phyloP scores from a whole-genome alignment of 2,329 filamentous ascomycete species.

The Ophiosphaerella narmari region DNA sequence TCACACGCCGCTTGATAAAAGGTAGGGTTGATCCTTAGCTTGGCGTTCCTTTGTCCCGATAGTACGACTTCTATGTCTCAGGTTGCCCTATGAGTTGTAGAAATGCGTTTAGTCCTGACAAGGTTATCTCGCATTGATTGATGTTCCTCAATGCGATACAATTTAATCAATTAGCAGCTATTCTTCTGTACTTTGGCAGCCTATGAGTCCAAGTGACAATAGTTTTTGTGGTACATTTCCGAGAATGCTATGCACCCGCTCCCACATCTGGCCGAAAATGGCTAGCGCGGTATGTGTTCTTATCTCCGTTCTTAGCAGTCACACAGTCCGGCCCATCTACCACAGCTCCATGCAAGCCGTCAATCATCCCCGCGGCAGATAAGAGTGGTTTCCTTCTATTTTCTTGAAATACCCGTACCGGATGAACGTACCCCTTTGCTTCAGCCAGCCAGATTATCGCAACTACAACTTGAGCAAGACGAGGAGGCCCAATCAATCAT shows the following conservation, averaged over 20 bases:
- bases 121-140: background rate
- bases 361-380: constrained; percentile 12
- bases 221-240: background rate
- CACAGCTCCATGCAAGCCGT: constrained; percentile 9
- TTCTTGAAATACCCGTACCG: too few relatives aligned
- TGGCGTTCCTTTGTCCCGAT: background rate
- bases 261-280: constrained; percentile 7
- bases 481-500: constrained; percentile 51
- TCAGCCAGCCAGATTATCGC: constrained; percentile 34
- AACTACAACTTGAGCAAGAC: constrained; percentile 45
- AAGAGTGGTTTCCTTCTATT: constrained; percentile 5
- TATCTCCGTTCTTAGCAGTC: constrained; percentile 22
- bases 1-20: too few relatives aligned
- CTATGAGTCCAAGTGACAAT: background rate
- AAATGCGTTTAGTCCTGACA: background rate
- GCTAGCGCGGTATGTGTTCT: constrained; percentile 13
- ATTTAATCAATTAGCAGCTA: too few relatives aligned
- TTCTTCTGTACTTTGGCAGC: background rate
- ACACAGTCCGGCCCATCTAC: constrained; percentile 9
- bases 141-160: background rate
- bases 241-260: background rate
- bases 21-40: too few relatives aligned
- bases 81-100: background rate
- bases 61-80: too few relatives aligned
- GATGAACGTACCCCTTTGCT: constrained; percentile 45